These are phyloP conservation scores for Microdochium bolleyi DNA, from an alignment of 2,329 filamentous ascomycete genomes.

Conservation along the genomic window DNA sequence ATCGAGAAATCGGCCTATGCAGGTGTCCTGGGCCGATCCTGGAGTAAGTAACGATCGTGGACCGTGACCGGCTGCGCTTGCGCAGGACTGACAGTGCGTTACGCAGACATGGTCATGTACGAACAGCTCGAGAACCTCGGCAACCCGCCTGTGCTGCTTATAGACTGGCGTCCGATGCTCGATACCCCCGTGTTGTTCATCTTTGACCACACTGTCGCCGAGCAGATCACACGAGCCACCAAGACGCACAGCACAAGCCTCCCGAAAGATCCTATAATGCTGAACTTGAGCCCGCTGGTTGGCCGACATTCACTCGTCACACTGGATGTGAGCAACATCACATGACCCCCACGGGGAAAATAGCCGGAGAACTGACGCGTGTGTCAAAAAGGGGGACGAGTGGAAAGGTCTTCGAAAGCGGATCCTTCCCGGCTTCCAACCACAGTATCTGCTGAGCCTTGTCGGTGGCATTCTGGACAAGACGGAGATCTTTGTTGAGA, in stretches of 20 bases:
- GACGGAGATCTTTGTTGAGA: slow-evolving; percentile 5
- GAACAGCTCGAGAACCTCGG: slow-evolving; percentile 2
- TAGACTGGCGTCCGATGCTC: slow-evolving; percentile 3
- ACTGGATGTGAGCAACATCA: slow-evolving; percentile 1
- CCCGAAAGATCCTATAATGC: slow-evolving; percentile 3
- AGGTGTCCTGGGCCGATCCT: slow-evolving; percentile 1
- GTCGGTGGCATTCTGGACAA: slow-evolving; percentile 8
- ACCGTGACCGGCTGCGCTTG: no score
- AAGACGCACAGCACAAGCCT: slow-evolving; percentile 2
- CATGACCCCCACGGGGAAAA: no score
- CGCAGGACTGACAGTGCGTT: no score
- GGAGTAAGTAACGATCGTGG: slow-evolving; percentile 1
- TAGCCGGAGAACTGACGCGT: not conserved
- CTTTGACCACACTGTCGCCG: slow-evolving; percentile 1
- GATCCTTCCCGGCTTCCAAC: slow-evolving; percentile 3
- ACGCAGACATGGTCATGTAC: slow-evolving; percentile 1
- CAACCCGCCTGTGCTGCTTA: slow-evolving; percentile 2
- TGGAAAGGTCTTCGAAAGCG: slow-evolving; percentile 4
- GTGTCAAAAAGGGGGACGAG: slow-evolving; percentile 2
- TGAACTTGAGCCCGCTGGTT: slow-evolving; percentile 2
- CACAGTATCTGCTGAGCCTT: slow-evolving; percentile 8
- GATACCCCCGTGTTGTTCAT: slow-evolving; percentile 2
- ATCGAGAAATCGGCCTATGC: slow-evolving; percentile 2
- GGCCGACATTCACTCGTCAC: slow-evolving; percentile 2
- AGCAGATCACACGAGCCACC: slow-evolving; percentile 2